These are phyloP conservation scores for Omphalotus guepiniiformis DNA, from an alignment of 768 basidiomycete species.

Conservation along the genomic window DNA sequence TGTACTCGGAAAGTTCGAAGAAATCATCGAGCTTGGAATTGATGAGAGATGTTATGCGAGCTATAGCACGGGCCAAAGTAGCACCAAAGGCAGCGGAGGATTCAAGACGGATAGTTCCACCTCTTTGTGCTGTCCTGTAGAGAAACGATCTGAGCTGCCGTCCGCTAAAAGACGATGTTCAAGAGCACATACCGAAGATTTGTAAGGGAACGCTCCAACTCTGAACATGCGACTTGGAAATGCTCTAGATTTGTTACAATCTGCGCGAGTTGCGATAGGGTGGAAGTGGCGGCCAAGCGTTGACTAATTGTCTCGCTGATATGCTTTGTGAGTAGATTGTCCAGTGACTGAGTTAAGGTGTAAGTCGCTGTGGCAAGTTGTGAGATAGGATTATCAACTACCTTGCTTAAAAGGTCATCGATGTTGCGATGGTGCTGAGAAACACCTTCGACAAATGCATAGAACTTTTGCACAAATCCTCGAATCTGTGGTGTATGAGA, in stretches of 20 bases:
- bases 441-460: slow-evolving; percentile 94
- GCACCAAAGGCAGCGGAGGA: slow-evolving; percentile 61
- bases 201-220: slow-evolving; percentile 81
- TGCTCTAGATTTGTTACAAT: slow-evolving; percentile 91
- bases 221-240: slow-evolving; percentile 79
- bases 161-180: not conserved
- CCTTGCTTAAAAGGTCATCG: slow-evolving; percentile 88
- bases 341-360: slow-evolving; percentile 61
- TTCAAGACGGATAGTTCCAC: slow-evolving; percentile 71
- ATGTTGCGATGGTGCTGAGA: slow-evolving; percentile 88
- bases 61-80: slow-evolving; percentile 64
- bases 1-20: slow-evolving; percentile 92
- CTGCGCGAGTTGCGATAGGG: slow-evolving; percentile 87
- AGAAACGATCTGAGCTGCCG: slow-evolving; percentile 7
- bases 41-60: slow-evolving; percentile 78
- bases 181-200: slow-evolving; percentile 58
- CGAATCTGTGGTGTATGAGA: slow-evolving; percentile 53
- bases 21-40: slow-evolving; percentile 92
- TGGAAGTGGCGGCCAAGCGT: slow-evolving; percentile 70
- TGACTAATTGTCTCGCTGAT: slow-evolving; percentile 75
- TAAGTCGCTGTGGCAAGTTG: not conserved
- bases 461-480: slow-evolving; percentile 89
- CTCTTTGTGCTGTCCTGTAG: slow-evolving; percentile 73
- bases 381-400: slow-evolving; percentile 23
- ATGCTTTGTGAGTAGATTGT: slow-evolving; percentile 70